Conservation (phyloP, 768 basidiomycete species). For the Tephrocybe sp. region DNA sequence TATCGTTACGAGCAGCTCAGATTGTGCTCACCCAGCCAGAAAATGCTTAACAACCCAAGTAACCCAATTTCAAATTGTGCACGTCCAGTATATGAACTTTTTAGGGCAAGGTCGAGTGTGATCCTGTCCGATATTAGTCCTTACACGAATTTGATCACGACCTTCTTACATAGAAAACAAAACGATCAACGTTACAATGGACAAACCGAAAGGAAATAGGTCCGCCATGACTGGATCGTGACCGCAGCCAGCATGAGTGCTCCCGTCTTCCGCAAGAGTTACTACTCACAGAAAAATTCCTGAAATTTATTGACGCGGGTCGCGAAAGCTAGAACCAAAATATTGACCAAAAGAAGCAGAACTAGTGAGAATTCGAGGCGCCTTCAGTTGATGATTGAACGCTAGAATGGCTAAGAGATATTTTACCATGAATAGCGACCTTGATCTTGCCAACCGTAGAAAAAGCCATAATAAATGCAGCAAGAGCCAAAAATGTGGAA, state of each 20-base stretch:
- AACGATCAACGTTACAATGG: constrained; percentile 48
- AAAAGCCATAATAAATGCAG: constrained; percentile 14
- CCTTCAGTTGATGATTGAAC: too few relatives aligned
- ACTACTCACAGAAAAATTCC: constrained; percentile 58
- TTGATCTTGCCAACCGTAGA: constrained; percentile 16
- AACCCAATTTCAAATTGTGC: constrained; percentile 49
- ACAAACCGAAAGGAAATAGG: constrained; percentile 60
- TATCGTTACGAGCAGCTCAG: too few relatives aligned
- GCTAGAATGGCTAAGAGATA: too few relatives aligned
- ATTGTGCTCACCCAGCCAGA: constrained; percentile 58
- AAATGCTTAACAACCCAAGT: constrained; percentile 44
- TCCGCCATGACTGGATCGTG: constrained; percentile 48
- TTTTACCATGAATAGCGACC: constrained; percentile 14
- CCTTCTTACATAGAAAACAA: constrained; percentile 42
- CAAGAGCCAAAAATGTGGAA: constrained; percentile 4
- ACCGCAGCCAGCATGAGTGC: background rate
- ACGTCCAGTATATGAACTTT: constrained; percentile 43
- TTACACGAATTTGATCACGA: background rate
- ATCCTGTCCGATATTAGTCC: constrained; percentile 29
- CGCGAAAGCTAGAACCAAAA: constrained; percentile 53
- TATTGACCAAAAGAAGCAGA: constrained; percentile 43
- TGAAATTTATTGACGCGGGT: constrained; percentile 56
- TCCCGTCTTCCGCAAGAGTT: background rate
- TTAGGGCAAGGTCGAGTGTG: constrained; percentile 39
- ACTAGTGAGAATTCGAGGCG: too few relatives aligned